These are phyloP conservation scores for Starmerella geochares DNA, from an alignment of 805 yeast species.

Conservation along the genomic window DNA sequence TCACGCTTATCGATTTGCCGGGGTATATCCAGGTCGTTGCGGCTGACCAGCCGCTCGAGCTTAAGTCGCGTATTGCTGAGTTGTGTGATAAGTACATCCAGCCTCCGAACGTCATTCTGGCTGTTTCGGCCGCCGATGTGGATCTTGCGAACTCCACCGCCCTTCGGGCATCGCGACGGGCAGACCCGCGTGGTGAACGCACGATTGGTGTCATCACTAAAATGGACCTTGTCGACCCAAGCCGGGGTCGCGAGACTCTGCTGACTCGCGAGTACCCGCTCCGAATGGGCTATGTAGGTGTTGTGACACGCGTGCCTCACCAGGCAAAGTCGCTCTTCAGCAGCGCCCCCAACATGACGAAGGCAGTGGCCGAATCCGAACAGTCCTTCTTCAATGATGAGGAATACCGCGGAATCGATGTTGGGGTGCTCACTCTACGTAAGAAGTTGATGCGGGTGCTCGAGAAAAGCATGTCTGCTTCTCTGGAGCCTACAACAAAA, in stretches of 20 bases:
- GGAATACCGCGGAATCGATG: constrained; percentile 49
- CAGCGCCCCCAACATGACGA: constrained; percentile 38
- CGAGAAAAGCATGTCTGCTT: constrained; percentile 82
- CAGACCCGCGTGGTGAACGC: constrained; percentile 91
- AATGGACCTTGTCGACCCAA: constrained; percentile 77
- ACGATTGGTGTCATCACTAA: constrained; percentile 95
- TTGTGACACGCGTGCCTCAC: constrained; percentile 72
- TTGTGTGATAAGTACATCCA: constrained; percentile 79
- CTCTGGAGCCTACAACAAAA: constrained; percentile 75
- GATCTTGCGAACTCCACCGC: constrained; percentile 96
- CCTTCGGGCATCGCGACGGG: constrained; percentile 71
- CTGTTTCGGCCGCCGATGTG: constrained; percentile 95
- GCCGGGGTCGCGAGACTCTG: constrained; percentile 55
- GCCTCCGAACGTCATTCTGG: constrained; percentile 86
- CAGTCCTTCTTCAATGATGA: constrained; percentile 53
- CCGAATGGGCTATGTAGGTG: constrained; percentile 96
- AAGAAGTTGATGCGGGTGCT: constrained; percentile 74
- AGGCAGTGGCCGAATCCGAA: constrained; percentile 39
- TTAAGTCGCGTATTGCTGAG: constrained; percentile 66
- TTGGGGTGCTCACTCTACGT: constrained; percentile 67
- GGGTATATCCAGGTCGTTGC: constrained; percentile 97
- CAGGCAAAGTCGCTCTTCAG: constrained; percentile 24
- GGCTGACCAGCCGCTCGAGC: constrained; percentile 82
- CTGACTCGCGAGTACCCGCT: constrained; percentile 78
- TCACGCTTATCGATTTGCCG: constrained; percentile 88